Evolutionary conservation across 176 grass and related monocot species (phyloP), one percentile per base, ranked within the genome.

Genomic region (Raddia guianensis): DNA sequence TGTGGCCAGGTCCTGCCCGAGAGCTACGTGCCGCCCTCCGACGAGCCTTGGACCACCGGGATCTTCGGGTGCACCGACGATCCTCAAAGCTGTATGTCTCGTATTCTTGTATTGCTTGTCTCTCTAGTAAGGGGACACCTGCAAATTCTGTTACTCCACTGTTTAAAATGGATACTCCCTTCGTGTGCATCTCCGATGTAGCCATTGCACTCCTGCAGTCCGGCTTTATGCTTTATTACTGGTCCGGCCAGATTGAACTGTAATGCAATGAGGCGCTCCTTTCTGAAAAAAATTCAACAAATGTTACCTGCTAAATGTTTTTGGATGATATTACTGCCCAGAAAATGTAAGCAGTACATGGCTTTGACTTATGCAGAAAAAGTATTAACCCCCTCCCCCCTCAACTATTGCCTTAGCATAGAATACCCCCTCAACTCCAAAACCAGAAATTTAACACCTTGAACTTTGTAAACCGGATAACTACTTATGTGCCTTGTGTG

Each of bases 61-160:
- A 91, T 98, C 80, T 98, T 91, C 65, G 87, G 89, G 2, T 98
- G 92, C 84, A 84, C 86, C 69, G 82, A 98, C 42, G 90, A 98
- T 65, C 70, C 87, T 32, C 85, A 94, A 9, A 91, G 73, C 78
- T 98, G 95, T 93, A 89, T 76, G 84, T 87, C 66, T 66, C 44
- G 40, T 46, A 33, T 16, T 27, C 27, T 27, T 5, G 10, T 10
- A 2, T 40, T 40, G 12, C 34, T 45, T 50, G 21, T 81, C 55
- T 12, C 27, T 20, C 13, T 13, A n/a, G 50, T 42, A 21, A 49
- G n/a, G 42, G 20, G 58, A 48, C 42, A 58, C 50, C n/a, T 55
- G 34, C 13, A 46, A 13, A 49, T 68, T 67, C 13, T 67, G 12
- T 35, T 49, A 56, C 9, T n/a, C 13, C 8, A 33, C 37, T 32